Base-by-base conservation (phyloP, 1,284 basidiomycete species). In the Volvariella surrecta region DNA sequence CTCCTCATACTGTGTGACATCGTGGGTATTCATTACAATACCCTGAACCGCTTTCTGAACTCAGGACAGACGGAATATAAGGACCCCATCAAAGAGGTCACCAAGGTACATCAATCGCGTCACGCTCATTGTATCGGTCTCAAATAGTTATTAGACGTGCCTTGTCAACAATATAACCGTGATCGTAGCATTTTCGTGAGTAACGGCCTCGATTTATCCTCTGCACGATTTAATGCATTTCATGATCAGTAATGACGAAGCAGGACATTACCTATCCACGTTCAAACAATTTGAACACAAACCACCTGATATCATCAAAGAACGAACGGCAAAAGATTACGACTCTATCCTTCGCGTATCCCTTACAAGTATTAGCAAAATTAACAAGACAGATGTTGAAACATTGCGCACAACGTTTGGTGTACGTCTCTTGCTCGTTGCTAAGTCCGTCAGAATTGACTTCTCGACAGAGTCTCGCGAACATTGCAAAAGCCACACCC, bases 351-450 rank as follows among this genome's bases (percentile, higher is more conserved):
- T 98, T 10, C 86, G 88, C 32, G 79, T 81, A n/a, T 78, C 89
- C 0, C 68, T 99, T 28, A 99, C 95, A 0, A 83, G 80, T 51
- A 88, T 98, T 50, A 85, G 79, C 55, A 93, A 90, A 53, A 86
- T 99, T 45, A 99, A 99, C 67, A 97, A 95, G 70, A 98, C 95
- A 0, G 96, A 99, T 56, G 92, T 95, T 1, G 82, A 93, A 61
- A 96, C 94, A 1, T 67, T 99, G 19, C 76, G 88, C n/a, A 84
- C 86, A 0, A 84, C 89, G n/a, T 86, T 95, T 56, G 93, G 93
- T 15, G 93, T 96, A 65, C 50, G 85, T 71, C 32, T n/a, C 37
- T 3, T 42, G 48, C 19, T 17, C 30, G 9, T 15, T 35, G 34
- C 34, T 28, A 28, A 21, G 18, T 11, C 16, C n/a, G 38, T 37